A percentile compares a stretch with the other conserved stretches of the same genome.
phyloP scores from a whole-genome alignment of 164 flowering plant genomes.

The Tetrastigma voinierianum region DNA sequence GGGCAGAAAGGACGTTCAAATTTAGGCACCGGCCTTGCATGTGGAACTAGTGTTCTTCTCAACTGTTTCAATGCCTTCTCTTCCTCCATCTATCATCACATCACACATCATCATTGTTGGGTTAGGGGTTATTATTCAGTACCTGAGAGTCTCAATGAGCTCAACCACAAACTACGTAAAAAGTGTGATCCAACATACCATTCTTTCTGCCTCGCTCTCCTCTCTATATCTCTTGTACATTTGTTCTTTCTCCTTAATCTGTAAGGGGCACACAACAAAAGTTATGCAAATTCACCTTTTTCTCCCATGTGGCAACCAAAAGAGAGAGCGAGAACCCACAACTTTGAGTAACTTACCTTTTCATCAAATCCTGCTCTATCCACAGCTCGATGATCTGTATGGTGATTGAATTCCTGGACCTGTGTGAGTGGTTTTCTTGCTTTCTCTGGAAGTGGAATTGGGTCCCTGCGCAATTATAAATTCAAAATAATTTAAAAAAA shows the following conservation, averaged over 20 bases:
- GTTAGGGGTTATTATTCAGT: no score
- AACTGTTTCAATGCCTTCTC: constrained; percentile 91
- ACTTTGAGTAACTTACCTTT: no score
- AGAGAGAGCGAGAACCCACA: no score
- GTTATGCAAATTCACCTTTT: no score
- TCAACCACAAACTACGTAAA: not conserved
- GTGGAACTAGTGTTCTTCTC: constrained; percentile 89
- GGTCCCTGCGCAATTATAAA: constrained; percentile 80
- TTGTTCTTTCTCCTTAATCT: constrained; percentile 85
- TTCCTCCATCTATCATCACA: constrained; percentile 73
- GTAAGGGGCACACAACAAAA: no score
- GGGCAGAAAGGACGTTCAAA: constrained; percentile 82
- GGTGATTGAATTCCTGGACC: constrained; percentile 74
- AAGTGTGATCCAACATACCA: constrained; percentile 42
- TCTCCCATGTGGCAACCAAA: no score
- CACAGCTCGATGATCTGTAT: constrained; percentile 67
- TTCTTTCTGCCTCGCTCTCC: constrained; percentile 71
- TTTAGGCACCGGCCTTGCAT: constrained; percentile 87
- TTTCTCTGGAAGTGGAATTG: constrained; percentile 89
- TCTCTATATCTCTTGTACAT: constrained; percentile 88
- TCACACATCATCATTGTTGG: no score
- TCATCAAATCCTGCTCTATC: constrained; percentile 94
- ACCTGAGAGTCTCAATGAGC: not conserved
- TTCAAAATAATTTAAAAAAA: not conserved
- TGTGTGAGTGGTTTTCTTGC: constrained; percentile 76